Percentiles rank a stretch among this genome's conserved stretches.
phyloP scores from a whole-genome alignment of 2,329 filamentous ascomycete genomes.

The Colletotrichum eleusines region DNA sequence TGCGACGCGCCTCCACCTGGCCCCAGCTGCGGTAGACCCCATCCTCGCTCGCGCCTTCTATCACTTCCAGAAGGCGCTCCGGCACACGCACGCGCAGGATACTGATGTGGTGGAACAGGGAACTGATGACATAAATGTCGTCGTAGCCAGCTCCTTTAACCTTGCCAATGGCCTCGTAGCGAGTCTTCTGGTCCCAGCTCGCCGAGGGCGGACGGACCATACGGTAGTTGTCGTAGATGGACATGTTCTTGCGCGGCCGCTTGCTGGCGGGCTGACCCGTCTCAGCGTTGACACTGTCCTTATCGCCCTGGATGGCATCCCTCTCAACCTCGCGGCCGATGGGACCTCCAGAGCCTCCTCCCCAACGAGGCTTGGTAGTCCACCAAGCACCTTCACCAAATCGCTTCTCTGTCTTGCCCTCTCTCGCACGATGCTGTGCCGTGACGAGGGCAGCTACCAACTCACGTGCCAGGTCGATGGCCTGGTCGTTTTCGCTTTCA shows the following conservation, averaged over 20 bases:
- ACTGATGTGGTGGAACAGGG: constrained; percentile 71
- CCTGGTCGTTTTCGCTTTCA: constrained; percentile 66
- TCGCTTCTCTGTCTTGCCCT: constrained; percentile 66
- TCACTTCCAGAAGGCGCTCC: constrained; percentile 61
- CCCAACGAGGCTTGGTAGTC: constrained; percentile 71
- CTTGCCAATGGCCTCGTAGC: constrained; percentile 69
- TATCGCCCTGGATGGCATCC: constrained; percentile 60
- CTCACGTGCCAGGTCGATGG: constrained; percentile 72
- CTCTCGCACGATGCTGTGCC: constrained; percentile 72
- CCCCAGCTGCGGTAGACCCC: constrained; percentile 61
- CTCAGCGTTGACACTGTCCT: constrained; percentile 51
- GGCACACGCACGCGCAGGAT: constrained; percentile 71
- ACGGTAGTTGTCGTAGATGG: constrained; percentile 73
- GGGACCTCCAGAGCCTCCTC: constrained; percentile 71
- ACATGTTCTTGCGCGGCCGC: constrained; percentile 66
- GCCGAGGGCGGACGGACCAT: constrained; percentile 69
- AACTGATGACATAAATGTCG: constrained; percentile 72
- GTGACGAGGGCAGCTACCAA: constrained; percentile 70
- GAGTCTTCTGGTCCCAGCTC: constrained; percentile 71
- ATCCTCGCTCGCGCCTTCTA: constrained; percentile 60
- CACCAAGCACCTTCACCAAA: constrained; percentile 73
- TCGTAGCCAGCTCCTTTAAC: constrained; percentile 62
- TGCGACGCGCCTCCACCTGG: constrained; percentile 67
- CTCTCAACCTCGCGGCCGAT: constrained; percentile 71
- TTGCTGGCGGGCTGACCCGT: constrained; percentile 52